Conservation (phyloP, 352 stramenopile species). For the Pythium rhizo-oryzae region DNA sequence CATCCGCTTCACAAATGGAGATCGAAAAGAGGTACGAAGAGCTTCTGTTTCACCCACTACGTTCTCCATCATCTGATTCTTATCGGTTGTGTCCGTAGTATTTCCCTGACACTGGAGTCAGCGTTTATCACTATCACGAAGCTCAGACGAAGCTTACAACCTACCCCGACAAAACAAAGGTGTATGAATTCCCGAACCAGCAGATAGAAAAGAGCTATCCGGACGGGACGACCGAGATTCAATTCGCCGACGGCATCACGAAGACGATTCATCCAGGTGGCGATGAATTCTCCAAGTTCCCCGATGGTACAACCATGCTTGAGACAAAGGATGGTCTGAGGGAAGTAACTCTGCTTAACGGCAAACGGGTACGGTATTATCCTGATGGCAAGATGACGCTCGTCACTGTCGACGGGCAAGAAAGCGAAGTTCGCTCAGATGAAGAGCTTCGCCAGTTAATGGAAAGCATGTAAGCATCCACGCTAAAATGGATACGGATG, state of each 20-base stretch:
- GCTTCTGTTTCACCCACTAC: neutral
- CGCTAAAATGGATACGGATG: neutral
- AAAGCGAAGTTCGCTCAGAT: slow-evolving; percentile 65
- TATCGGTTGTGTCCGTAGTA: slow-evolving; percentile 27
- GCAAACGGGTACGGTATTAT: slow-evolving; percentile 75
- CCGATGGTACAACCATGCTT: slow-evolving; percentile 83
- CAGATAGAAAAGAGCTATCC: slow-evolving; percentile 94
- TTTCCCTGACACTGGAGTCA: slow-evolving; percentile 83
- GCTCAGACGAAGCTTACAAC: slow-evolving; percentile 95
- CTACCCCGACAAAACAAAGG: slow-evolving; percentile 92
- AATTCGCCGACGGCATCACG: slow-evolving; percentile 94
- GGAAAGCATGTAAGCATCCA: slow-evolving; percentile 29
- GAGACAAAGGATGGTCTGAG: slow-evolving; percentile 69
- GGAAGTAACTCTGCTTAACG: slow-evolving; percentile 79
- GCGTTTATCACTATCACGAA: slow-evolving; percentile 94
- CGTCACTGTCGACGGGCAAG: slow-evolving; percentile 42
- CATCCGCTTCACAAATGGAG: slow-evolving; percentile 95
- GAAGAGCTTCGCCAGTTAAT: slow-evolving; percentile 65
- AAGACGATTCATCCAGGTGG: slow-evolving; percentile 83
- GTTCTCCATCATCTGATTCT: neutral
- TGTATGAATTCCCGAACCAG: slow-evolving; percentile 97
- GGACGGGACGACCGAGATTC: slow-evolving; percentile 94
- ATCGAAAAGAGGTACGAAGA: slow-evolving; percentile 88
- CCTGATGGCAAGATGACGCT: slow-evolving; percentile 72
- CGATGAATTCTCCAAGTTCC: slow-evolving; percentile 82